These are phyloP conservation scores for Metschnikowia kunwiensis DNA, from an alignment of 805 yeast genomes.

Conservation along the genomic window DNA sequence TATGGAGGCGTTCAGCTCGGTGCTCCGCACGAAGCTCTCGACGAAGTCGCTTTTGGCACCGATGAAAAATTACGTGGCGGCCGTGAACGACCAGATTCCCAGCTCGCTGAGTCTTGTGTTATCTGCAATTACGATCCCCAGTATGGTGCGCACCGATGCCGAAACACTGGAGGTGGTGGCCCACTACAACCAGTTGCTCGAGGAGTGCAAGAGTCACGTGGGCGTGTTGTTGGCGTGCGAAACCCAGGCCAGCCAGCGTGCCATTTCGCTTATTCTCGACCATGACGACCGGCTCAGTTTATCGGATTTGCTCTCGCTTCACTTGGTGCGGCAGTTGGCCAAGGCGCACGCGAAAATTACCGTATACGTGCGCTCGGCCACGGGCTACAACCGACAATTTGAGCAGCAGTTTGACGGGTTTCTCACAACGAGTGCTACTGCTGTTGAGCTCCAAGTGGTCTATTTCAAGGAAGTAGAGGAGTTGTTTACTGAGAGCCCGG, in stretches of 20 bases:
- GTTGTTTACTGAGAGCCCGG: constrained; percentile 1
- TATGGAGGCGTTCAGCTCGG: constrained; percentile 32
- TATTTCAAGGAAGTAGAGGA: constrained; percentile 13
- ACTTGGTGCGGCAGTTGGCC: constrained; percentile 24
- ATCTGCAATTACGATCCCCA: constrained; percentile 19
- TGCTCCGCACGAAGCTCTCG: constrained; percentile 27
- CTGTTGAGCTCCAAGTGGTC: constrained; percentile 1
- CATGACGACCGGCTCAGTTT: constrained; percentile 33
- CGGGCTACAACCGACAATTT: constrained; percentile 13
- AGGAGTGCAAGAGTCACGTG: constrained; percentile 27
- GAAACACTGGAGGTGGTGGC: constrained; percentile 15
- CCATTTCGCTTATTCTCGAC: constrained; percentile 28
- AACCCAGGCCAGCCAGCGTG: constrained; percentile 8
- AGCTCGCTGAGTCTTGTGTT: constrained; percentile 27
- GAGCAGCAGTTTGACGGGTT: constrained; percentile 16
- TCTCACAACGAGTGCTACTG: constrained; percentile 8
- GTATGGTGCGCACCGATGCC: constrained; percentile 12
- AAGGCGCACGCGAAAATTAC: constrained; percentile 5
- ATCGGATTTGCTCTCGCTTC: constrained; percentile 33
- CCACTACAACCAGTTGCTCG: constrained; percentile 28
- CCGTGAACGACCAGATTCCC: constrained; percentile 32
- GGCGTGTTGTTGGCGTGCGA: constrained; percentile 35
- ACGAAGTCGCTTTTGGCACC: constrained; percentile 34
- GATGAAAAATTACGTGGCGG: constrained; percentile 26
- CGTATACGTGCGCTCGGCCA: constrained; percentile 15